phyloP scores from a whole-genome alignment of 1,284 basidiomycete species.

The Ustilago sp. region DNA sequence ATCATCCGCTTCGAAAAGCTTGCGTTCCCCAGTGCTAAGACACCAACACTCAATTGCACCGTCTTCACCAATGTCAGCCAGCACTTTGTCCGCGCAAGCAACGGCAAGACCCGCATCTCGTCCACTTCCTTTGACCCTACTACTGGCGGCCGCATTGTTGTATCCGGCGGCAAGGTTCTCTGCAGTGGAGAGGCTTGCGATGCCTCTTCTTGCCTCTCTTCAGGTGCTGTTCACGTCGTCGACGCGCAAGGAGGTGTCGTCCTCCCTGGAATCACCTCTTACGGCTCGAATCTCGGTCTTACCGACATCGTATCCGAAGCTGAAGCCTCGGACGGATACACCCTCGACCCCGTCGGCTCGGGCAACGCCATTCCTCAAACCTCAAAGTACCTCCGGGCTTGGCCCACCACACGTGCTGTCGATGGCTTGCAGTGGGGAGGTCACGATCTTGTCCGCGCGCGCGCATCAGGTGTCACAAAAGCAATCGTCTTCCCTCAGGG shows the following conservation, averaged over 20 bases:
- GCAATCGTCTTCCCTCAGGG: slow-evolving; percentile 72
- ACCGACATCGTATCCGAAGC: slow-evolving; percentile 59
- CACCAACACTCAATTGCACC: slow-evolving; percentile 20
- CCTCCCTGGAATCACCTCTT: slow-evolving; percentile 55
- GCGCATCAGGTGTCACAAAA: slow-evolving; percentile 75
- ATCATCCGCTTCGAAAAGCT: slow-evolving; percentile 48
- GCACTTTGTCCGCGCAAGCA: slow-evolving; percentile 23
- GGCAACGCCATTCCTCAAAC: slow-evolving; percentile 15
- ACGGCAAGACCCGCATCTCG: slow-evolving; percentile 1
- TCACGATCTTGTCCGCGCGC: slow-evolving; percentile 67
- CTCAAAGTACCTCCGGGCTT: slow-evolving; percentile 18
- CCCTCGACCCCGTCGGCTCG: slow-evolving; percentile 24
- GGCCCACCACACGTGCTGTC: slow-evolving; percentile 45
- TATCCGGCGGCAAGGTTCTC: slow-evolving; percentile 40
- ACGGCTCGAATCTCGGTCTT: slow-evolving; percentile 58
- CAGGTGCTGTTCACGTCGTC: slow-evolving; percentile 13
- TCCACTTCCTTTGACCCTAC: slow-evolving; percentile 7
- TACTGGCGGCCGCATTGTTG: slow-evolving; percentile 24
- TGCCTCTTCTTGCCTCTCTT: slow-evolving; percentile 7
- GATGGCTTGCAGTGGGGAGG: slow-evolving; percentile 61
- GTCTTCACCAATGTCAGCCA: slow-evolving; percentile 52
- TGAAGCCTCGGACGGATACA: slow-evolving; percentile 49
- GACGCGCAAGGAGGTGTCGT: slow-evolving; percentile 45
- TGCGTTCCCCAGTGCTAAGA: slow-evolving; percentile 52
- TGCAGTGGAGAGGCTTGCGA: slow-evolving; percentile 38